phyloP scores from a whole-genome alignment of 2,329 filamentous ascomycete genomes.

The Rhinocladiella similis region DNA sequence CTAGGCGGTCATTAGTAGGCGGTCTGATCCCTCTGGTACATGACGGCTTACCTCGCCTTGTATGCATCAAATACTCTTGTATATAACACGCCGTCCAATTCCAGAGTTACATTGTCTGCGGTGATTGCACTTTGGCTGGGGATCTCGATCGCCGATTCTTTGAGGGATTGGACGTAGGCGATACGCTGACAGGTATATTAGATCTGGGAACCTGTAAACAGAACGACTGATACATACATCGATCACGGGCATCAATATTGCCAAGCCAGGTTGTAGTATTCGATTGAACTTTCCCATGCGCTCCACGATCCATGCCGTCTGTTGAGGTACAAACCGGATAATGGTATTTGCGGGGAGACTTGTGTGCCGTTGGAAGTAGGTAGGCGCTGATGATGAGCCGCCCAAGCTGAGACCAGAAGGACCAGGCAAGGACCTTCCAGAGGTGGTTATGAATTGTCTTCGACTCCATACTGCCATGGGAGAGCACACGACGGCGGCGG shows the following conservation, averaged over 20 bases:
- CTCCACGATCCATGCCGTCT: conserved; percentile 99
- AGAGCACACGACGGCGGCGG: conserved; percentile 18
- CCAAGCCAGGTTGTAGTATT: conserved; percentile 88
- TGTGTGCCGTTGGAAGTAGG: conserved; percentile 72
- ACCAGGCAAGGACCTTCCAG: conserved; percentile 28
- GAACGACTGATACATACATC: conserved; percentile 51
- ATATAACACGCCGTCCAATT: conserved; percentile 93
- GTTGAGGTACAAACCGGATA: conserved; percentile 96
- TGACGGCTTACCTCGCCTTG: conserved; percentile 76
- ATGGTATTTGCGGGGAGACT: conserved; percentile 87
- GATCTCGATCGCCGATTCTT: conserved; percentile 95
- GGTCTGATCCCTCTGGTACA: not conserved
- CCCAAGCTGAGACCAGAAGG: conserved; percentile 33
- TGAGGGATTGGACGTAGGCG: conserved; percentile 95
- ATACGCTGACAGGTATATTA: conserved; percentile 58
- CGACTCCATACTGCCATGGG: conserved; percentile 28
- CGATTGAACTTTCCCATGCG: conserved; percentile 98
- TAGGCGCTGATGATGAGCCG: conserved; percentile 54
- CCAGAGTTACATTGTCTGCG: conserved; percentile 95
- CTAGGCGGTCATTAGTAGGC: conserved; percentile 47
- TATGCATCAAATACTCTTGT: conserved; percentile 97
- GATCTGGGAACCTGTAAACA: not conserved
- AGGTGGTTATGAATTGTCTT: conserved; percentile 24
- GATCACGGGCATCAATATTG: conserved; percentile 83
- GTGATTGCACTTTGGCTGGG: conserved; percentile 97